These are phyloP conservation scores for Aspergillus bombycis DNA, from an alignment of 2,329 filamentous ascomycete genomes.

Conservation along the genomic window DNA sequence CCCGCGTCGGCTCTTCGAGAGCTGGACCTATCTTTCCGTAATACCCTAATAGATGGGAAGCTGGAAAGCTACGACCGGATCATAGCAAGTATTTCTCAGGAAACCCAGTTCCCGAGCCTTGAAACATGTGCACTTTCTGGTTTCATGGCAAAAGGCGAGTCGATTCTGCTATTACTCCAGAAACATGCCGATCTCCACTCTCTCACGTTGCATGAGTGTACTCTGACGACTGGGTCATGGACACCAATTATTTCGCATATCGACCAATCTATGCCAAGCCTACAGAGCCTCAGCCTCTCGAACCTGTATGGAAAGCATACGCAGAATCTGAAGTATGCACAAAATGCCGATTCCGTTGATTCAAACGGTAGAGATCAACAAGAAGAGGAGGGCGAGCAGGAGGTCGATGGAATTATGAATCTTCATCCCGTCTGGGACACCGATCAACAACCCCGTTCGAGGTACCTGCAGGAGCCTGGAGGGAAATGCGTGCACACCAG, in stretches of 20 bases:
- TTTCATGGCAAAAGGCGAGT: slow-evolving; percentile 1
- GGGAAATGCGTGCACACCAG: not conserved
- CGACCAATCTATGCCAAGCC: too few species aligned
- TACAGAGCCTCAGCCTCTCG: too few species aligned
- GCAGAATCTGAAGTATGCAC: too few species aligned
- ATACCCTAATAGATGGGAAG: not conserved
- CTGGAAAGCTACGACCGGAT: slow-evolving; percentile 6
- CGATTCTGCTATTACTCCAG: slow-evolving; percentile 9
- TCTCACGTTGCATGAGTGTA: slow-evolving; percentile 3
- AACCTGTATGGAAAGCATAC: too few species aligned
- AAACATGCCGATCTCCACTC: not conserved
- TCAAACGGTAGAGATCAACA: too few species aligned
- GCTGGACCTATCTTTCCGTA: slow-evolving; percentile 6
- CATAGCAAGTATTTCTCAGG: slow-evolving; percentile 6
- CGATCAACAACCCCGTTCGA: not conserved
- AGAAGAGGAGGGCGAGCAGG: too few species aligned
- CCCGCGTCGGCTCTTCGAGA: slow-evolving; percentile 6
- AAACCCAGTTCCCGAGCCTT: slow-evolving; percentile 4
- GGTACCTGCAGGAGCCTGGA: not conserved
- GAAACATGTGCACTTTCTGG: slow-evolving; percentile 2
- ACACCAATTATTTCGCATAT: not conserved
- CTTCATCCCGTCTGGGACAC: too few species aligned
- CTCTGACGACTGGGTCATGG: slow-evolving; percentile 8
- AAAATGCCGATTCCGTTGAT: too few species aligned
- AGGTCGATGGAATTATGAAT: too few species aligned